phyloP scores from a whole-genome alignment of 1,139 yeast genomes.

The Debaryomycetaceae sp. region DNA sequence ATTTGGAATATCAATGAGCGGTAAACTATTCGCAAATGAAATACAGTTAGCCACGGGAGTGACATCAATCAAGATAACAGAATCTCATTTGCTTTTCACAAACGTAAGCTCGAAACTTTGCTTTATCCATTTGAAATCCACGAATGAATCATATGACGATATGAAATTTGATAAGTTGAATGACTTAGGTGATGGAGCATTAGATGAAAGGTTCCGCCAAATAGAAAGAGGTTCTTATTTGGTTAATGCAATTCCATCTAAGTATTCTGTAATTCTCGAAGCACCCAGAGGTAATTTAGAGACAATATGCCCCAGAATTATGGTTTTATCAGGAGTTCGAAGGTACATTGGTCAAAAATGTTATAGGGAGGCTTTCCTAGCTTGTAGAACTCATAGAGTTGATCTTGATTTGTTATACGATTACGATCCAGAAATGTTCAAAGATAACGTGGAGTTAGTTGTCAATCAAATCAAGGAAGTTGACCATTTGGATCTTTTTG shows the following conservation, averaged over 20 bases:
- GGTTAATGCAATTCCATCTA: conserved; percentile 79
- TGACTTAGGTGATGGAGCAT: conserved; percentile 18
- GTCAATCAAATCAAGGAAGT: conserved; percentile 66
- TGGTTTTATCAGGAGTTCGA: conserved; percentile 85
- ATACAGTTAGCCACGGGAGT: conserved; percentile 69
- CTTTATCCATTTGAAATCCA: conserved; percentile 66
- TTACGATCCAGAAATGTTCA: conserved; percentile 70
- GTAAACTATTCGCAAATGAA: conserved; percentile 68
- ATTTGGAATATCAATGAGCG: conserved; percentile 71
- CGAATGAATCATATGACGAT: conserved; percentile 27
- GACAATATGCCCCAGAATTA: conserved; percentile 87
- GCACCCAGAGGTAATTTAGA: conserved; percentile 97
- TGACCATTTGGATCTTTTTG: conserved; percentile 80
- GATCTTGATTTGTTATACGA: conserved; percentile 89
- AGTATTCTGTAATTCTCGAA: conserved; percentile 78
- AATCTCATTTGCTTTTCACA: conserved; percentile 72
- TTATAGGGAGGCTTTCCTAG: conserved; percentile 69
- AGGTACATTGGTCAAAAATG: conserved; percentile 53
- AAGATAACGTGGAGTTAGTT: conserved; percentile 61
- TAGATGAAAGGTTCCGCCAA: conserved; percentile 82
- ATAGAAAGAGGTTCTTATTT: conserved; percentile 88
- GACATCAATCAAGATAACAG: conserved; percentile 76
- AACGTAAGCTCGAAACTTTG: conserved; percentile 85
- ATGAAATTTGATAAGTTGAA: conserved; percentile 4
- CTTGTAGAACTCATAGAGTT: conserved; percentile 88